Evolutionary conservation across 805 yeast genomes (phyloP), one percentile per base, ranked within the genome.

Genomic region (Candida succiphila): DNA sequence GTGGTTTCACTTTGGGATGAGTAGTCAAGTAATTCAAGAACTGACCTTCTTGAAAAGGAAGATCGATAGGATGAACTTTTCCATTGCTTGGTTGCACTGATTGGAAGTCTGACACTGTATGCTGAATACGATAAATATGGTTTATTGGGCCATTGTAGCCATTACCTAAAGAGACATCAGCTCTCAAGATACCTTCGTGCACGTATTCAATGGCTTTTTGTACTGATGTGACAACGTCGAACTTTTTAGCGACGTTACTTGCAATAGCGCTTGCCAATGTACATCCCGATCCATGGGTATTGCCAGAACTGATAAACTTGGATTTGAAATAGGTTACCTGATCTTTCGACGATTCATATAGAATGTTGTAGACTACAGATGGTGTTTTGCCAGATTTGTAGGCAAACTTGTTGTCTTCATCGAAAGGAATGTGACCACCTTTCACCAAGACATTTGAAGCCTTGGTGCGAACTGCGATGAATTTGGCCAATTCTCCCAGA

Each of bases 201-300:
- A 85, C 76, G 48, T 72, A 87, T 40, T 69, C 69, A 31, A 84
- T 69, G 0, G 80, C 73, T 16, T 65, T 57, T 7, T 63, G 63
- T 7, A 82, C 69, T 0, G 94, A 62, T 3, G 62, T 63, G 3
- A 44, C 41, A 7, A 83, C 46, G 0, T 60, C 23, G 24, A 49
- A 42, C 0, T 78, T 78, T 24, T 63, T 63, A 3, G 94, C 88
- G 18, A 85, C 44, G 43, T 81, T 74, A 2, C 92, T 75, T 0
- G 92, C 78, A 40, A 87, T 78, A 0, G 94, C 68, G 1, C 94
- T 77, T 0, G 94, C 75, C 32, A 87, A 61, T 0, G 95, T 82
- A 55, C 96, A 87, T 1, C 96, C 96, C 4, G 95, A 84, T 10
- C 96, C 96, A 52, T 87, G 96, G 1, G 84, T 75, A 46, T 78